A percentile compares a stretch with the other conserved stretches of the same genome.
phyloP scores from a whole-genome alignment of 257 asterid species.

The Forsythia viridissima region DNA sequence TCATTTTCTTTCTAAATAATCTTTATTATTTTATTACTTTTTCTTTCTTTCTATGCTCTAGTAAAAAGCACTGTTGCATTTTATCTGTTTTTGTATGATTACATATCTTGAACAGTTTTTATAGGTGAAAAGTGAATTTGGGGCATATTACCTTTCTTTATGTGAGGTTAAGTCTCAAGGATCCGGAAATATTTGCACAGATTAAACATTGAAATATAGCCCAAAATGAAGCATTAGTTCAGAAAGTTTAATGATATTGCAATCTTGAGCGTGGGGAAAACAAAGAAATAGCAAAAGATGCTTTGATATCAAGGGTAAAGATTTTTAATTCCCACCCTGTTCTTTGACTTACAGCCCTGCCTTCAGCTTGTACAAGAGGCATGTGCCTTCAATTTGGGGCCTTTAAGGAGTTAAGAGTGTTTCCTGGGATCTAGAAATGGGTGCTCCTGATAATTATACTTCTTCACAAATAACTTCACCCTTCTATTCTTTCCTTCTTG shows the following conservation, averaged over 20 bases:
- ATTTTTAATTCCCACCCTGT: not conserved
- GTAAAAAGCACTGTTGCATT: not conserved
- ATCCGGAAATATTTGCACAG: not conserved
- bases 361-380: not conserved
- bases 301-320: not conserved
- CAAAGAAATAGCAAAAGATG: not conserved
- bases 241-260: not conserved
- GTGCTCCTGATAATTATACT: not conserved
- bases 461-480: not conserved
- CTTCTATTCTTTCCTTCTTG: not conserved
- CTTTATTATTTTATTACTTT: not conserved
- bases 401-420: not conserved
- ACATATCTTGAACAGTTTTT: not conserved
- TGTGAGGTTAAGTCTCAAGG: not conserved
- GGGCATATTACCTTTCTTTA: not conserved
- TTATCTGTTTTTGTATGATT: not conserved
- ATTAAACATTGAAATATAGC: not conserved
- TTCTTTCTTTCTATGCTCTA: not conserved
- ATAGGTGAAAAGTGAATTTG: not conserved
- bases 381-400: not conserved
- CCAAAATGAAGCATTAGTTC: not conserved
- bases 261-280: not conserved
- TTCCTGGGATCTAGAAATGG: not conserved
- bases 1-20: not conserved
- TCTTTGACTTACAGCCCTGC: not conserved